Evolutionary conservation across 306 rosid genomes (phyloP), one percentile per base, ranked within the genome.

Genomic region (Quercus dentata): DNA sequence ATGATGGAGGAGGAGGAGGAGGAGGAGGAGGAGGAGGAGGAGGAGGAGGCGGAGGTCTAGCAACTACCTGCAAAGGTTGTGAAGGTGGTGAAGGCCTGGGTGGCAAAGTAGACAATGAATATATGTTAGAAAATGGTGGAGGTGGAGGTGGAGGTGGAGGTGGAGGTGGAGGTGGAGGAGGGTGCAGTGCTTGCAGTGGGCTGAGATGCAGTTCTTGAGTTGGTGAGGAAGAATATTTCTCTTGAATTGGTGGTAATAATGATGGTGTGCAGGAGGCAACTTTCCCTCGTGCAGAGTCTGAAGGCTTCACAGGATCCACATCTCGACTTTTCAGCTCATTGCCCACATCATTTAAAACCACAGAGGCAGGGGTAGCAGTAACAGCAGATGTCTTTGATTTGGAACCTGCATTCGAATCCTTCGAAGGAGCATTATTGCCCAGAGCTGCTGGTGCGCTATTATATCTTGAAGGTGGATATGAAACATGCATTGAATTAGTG

Each of bases 401-500:
- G 75, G 78, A 35, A 88, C 85, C 90, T 70, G 83, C 85, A 74
- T 46, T 76, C 73, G 85, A 86, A 84, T 91, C 93, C 81, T 90
- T 89, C 33, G 82, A 57, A 71, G 89, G n/a, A 72, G 84, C 74
- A 27, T 77, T 2, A 82, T 85, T 76, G 49, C 75, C 65, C 82
- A 88, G 73, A 63, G 86, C 86, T 68, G 94, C 86, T n/a, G 97
- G 97, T 65, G 92, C 88, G 76, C 91, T 85, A 49, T 92, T 90
- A 76, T 80, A 81, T 81, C 91, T 93, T 69, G 94, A 76, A 30
- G 98, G 91, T 79, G 98, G 97, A 87, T 95, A 90, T 52, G 82
- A 86, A 35, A 95, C 92, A 38, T 90, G 97, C 97, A 87, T 89
- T 80, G 99, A 92, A 86, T 86, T 90, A 54, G 80, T 71, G 78